Conservation (phyloP, 2,329 filamentous ascomycete species). For the Plenodomus lindquistii region DNA sequence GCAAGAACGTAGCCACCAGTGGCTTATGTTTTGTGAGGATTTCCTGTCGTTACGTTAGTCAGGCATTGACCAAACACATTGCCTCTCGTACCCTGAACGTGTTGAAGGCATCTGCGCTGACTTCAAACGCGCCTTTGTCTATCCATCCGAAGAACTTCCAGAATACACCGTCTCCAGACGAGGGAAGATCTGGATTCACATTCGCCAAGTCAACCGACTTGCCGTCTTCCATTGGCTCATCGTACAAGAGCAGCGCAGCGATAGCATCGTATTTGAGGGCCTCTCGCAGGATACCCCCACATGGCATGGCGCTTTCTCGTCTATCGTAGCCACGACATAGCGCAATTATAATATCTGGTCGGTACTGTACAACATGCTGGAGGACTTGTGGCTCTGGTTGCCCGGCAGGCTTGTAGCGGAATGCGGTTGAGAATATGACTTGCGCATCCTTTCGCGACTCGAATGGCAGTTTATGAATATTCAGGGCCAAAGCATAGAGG, state of each 20-base stretch:
- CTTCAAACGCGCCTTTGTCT: constrained; percentile 93
- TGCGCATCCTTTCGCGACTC: constrained; percentile 95
- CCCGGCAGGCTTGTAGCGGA: constrained; percentile 79
- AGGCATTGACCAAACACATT: not conserved
- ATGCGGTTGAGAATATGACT: constrained; percentile 92
- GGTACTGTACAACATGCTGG: constrained; percentile 82
- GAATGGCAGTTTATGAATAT: constrained; percentile 85
- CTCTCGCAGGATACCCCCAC: constrained; percentile 86
- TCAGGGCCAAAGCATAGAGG: constrained; percentile 78
- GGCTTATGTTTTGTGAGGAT: constrained; percentile 93
- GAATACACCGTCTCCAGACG: constrained; percentile 83
- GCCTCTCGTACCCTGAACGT: constrained; percentile 75
- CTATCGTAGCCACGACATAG: constrained; percentile 88
- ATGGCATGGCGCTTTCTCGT: constrained; percentile 88
- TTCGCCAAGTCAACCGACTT: constrained; percentile 75
- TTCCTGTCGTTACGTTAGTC: constrained; percentile 62
- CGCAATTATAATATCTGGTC: constrained; percentile 84
- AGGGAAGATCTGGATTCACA: constrained; percentile 74
- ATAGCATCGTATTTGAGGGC: constrained; percentile 89
- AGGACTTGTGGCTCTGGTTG: constrained; percentile 80
- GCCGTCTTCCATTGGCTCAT: constrained; percentile 76
- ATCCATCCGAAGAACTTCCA: constrained; percentile 99
- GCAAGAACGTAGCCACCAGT: constrained; percentile 83
- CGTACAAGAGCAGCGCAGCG: constrained; percentile 88
- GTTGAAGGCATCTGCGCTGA: constrained; percentile 95